These are phyloP conservation scores for Plasmodium berghei DNA, from an alignment of 169 alveolate species.

Conservation along the genomic window DNA sequence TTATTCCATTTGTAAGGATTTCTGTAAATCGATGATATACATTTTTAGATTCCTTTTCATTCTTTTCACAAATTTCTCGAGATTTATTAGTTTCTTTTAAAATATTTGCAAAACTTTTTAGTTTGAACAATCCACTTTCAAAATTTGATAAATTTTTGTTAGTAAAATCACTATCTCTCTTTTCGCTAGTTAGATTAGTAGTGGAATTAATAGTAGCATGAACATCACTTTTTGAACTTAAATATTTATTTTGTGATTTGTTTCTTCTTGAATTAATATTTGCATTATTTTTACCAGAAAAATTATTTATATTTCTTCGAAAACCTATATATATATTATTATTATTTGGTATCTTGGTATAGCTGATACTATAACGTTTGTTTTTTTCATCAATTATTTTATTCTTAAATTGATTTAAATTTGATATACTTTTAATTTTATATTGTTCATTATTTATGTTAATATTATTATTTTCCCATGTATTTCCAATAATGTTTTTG, in stretches of 20 bases:
- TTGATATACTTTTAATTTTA: conserved; percentile 1
- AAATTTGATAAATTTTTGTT: not conserved
- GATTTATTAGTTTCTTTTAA: not conserved
- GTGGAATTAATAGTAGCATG: not conserved
- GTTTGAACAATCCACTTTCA: conserved; percentile 13
- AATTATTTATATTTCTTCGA: conserved; percentile 25
- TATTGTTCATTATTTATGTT: not conserved
- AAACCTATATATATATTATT: conserved; percentile 21
- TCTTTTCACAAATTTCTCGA: not conserved
- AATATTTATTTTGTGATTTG: conserved; percentile 7
- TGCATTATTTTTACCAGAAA: conserved; percentile 7
- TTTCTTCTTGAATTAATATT: not conserved
- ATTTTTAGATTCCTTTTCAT: conserved; percentile 2
- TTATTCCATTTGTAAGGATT: conserved; percentile 22
- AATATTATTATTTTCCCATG: not conserved
- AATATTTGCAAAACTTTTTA: conserved; percentile 16
- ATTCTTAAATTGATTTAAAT: conserved; percentile 19
- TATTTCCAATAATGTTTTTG: not conserved
- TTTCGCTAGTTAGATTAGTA: not conserved
- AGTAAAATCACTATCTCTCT: not conserved
- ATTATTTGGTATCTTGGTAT: conserved; percentile 2
- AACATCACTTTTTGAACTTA: conserved; percentile 19
- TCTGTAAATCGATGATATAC: conserved; percentile 57
- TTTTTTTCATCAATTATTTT: conserved; percentile 9
- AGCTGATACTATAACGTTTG: conserved; percentile 32